Evolutionary conservation across 495 filamentous ascomycete genomes (phyloP).

Genomic region (Emericellopsis terricola): DNA sequence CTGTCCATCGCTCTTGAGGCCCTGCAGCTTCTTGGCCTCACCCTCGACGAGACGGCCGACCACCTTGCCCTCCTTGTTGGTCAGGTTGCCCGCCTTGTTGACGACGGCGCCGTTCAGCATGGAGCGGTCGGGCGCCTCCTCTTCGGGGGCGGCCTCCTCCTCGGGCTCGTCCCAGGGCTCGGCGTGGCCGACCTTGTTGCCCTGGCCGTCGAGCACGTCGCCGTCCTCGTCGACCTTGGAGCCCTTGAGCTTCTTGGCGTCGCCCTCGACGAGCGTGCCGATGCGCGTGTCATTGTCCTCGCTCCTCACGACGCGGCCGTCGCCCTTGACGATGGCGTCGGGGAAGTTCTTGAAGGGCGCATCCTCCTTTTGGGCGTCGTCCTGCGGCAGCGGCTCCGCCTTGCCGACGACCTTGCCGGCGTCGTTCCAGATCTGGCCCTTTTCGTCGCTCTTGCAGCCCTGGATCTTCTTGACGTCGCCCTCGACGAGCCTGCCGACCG

Average conservation of each 20-base stretch:
- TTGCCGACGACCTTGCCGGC: conserved; percentile 54
- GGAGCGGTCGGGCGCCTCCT: conserved; percentile 51
- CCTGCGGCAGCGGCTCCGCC: conserved; percentile 53
- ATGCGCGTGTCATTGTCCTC: conserved; percentile 53
- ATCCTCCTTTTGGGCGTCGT: conserved; percentile 40
- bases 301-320: conserved; percentile 54
- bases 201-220: conserved; percentile 63
- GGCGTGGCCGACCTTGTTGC: conserved; percentile 61
- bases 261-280: conserved; percentile 58
- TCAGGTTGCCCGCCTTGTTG: conserved; percentile 68
- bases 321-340: conserved; percentile 45
- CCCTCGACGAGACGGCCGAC: conserved; percentile 66
- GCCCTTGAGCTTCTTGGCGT: conserved; percentile 55
- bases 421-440: conserved; percentile 43
- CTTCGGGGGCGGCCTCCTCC: conserved; percentile 36
- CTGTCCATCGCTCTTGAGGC: conserved; percentile 50
- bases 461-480: conserved; percentile 4
- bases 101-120: conserved; percentile 53
- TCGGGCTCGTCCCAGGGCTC: conserved; percentile 34
- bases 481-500: no score
- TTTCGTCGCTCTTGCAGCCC: conserved; percentile 30
- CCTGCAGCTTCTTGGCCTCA: conserved; percentile 45
- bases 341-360: conserved; percentile 61
- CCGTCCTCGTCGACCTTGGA: conserved; percentile 67
- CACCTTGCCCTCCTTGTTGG: conserved; percentile 63